phyloP scores from a whole-genome alignment of 495 filamentous ascomycete genomes.

The Aspergillus panamensis region DNA sequence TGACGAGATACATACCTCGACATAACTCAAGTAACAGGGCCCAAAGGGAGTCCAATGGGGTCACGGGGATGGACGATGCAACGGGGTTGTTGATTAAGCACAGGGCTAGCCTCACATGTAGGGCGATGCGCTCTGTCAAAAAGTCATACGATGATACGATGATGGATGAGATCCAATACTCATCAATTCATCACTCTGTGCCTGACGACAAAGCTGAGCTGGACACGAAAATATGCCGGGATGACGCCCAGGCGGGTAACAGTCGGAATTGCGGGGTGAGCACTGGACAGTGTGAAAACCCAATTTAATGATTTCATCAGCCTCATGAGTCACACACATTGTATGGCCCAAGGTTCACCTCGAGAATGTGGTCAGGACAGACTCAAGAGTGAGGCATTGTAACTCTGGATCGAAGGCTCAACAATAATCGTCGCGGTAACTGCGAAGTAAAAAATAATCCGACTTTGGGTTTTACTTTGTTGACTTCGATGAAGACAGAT shows the following conservation, averaged over 20 bases:
- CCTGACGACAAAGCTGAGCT: not conserved
- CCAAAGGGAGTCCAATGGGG: slow-evolving; percentile 18
- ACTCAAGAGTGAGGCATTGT: slow-evolving; percentile 1
- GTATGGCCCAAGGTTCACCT: not conserved
- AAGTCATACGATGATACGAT: slow-evolving; percentile 21
- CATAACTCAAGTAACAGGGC: not conserved
- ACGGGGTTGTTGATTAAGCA: slow-evolving; percentile 16
- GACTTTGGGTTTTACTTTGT: not conserved
- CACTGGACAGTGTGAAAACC: not conserved
- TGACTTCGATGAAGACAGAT: not conserved
- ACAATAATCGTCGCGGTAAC: not conserved
- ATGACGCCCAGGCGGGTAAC: slow-evolving; percentile 16
- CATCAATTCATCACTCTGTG: slow-evolving; percentile 17
- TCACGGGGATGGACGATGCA: slow-evolving; percentile 2
- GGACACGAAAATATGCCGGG: slow-evolving; percentile 28
- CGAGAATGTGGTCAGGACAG: not conserved
- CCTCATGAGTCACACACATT: slow-evolving; percentile 20
- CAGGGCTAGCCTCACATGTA: not conserved
- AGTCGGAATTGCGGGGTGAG: slow-evolving; percentile 18
- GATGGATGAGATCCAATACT: slow-evolving; percentile 23
- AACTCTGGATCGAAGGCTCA: not conserved
- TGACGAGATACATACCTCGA: slow-evolving; percentile 4
- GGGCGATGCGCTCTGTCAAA: slow-evolving; percentile 15
- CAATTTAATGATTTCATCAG: slow-evolving; percentile 14
- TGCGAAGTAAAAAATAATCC: not conserved